phyloP scores from a whole-genome alignment of 257 asterid genomes.

The Plantago ovata region DNA sequence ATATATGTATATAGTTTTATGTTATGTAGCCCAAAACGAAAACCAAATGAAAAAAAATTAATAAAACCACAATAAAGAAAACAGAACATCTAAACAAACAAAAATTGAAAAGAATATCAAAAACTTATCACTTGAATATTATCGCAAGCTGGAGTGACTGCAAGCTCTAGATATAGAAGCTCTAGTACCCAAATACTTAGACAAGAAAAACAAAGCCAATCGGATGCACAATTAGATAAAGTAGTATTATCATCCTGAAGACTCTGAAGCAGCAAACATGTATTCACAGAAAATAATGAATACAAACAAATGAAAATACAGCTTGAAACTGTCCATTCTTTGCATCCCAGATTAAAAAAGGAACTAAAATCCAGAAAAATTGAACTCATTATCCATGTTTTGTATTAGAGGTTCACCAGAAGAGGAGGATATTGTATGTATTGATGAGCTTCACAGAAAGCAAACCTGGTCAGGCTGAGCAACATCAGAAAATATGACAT shows the following conservation, averaged over 20 bases:
- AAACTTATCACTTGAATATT: no score
- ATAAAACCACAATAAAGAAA: no score
- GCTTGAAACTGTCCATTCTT: background rate
- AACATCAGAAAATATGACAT: conserved; percentile 96
- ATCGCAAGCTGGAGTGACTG: no score
- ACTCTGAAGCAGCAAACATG: no score
- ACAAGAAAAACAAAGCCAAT: background rate
- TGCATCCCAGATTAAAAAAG: background rate
- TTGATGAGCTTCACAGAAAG: background rate
- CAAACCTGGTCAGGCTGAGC: conserved; percentile 96
- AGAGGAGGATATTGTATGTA: background rate
- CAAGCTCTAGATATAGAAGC: no score
- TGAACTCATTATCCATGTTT: no score
- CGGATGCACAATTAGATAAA: no score
- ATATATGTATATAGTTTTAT: background rate
- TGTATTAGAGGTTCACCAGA: no score
- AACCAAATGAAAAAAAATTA: background rate
- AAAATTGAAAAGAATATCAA: background rate
- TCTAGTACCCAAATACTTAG: background rate
- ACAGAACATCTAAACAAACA: background rate
- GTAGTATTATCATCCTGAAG: no score
- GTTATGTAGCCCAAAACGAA: background rate
- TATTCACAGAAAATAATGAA: background rate
- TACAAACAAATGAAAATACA: background rate
- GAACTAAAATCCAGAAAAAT: background rate